Evolutionary conservation across 2,329 filamentous ascomycete species (phyloP).

Genomic region (Karstenula rhodostoma): DNA sequence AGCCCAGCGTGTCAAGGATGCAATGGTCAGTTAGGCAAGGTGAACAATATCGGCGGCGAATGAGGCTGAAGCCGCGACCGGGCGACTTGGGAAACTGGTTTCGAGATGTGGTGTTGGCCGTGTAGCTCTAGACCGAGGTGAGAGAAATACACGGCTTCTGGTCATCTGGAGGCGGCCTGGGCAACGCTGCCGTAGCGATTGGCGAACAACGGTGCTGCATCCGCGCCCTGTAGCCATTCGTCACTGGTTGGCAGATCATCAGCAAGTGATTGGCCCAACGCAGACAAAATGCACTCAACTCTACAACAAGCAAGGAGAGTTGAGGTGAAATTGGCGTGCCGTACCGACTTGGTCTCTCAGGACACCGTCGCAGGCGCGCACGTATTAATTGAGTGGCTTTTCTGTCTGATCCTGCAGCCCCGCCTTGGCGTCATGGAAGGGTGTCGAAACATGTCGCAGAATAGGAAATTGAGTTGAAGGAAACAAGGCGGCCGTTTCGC

Average conservation of each 20-base stretch:
- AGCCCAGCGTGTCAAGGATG: slow-evolving; percentile 30
- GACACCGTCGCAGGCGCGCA: slow-evolving; percentile 33
- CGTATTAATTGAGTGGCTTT: slow-evolving; percentile 47
- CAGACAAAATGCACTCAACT: slow-evolving; percentile 21
- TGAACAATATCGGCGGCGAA: slow-evolving; percentile 34
- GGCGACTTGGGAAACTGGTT: slow-evolving; percentile 25
- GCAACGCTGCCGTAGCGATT: slow-evolving; percentile 30
- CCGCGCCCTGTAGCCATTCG: slow-evolving; percentile 27
- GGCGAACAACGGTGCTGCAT: slow-evolving; percentile 45
- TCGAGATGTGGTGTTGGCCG: slow-evolving; percentile 23
- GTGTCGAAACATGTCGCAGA: slow-evolving; percentile 23
- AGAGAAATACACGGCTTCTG: slow-evolving; percentile 15
- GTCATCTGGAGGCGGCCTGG: slow-evolving; percentile 23
- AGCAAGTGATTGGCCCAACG: slow-evolving; percentile 40
- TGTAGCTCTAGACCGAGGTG: slow-evolving; percentile 18
- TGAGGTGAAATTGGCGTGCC: slow-evolving; percentile 30
- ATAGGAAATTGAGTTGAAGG: slow-evolving; percentile 14
- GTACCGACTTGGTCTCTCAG: slow-evolving; percentile 30
- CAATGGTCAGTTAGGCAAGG: slow-evolving; percentile 28
- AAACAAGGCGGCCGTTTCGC: slow-evolving; percentile 23
- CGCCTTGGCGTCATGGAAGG: slow-evolving; percentile 33
- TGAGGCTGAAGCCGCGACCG: slow-evolving; percentile 20
- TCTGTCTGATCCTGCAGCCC: slow-evolving; percentile 41
- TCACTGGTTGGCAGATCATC: slow-evolving; percentile 45
- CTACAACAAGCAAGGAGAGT: slow-evolving; percentile 6